Evolutionary conservation across 768 basidiomycete genomes (phyloP).

Genomic region (Mycena latifolia): DNA sequence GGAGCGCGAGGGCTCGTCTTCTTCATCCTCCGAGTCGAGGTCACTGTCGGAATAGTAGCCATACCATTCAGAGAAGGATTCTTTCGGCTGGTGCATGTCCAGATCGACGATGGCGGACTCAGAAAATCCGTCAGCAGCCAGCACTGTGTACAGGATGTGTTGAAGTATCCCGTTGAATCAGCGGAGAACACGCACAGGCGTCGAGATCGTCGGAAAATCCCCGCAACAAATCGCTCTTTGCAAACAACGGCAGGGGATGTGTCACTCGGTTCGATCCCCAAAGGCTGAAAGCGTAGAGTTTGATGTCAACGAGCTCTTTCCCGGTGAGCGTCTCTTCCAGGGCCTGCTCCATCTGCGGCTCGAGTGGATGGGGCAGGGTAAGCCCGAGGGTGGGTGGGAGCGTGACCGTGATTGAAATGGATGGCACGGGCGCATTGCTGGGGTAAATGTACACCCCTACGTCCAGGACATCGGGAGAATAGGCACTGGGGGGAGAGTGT

Average conservation of each 20-base stretch:
- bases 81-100: background rate
- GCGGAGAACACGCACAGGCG: background rate
- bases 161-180: background rate
- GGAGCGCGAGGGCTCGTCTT: too few species aligned
- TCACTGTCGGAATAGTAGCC: slow-evolving; percentile 27
- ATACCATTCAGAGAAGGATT: background rate
- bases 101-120: slow-evolving; percentile 18
- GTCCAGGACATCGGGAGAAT: background rate
- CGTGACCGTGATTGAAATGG: slow-evolving; percentile 7
- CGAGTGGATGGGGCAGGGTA: too few species aligned
- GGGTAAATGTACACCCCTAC: slow-evolving; percentile 15
- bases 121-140: background rate
- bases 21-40: slow-evolving; percentile 15
- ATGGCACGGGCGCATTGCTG: background rate
- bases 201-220: slow-evolving; percentile 34
- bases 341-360: too few species aligned
- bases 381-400: too few species aligned
- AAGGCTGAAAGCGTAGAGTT: slow-evolving; percentile 38
- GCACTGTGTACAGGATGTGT: background rate
- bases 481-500: background rate
- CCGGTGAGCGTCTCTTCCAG: too few species aligned
- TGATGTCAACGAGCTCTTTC: slow-evolving; percentile 32
- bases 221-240: slow-evolving; percentile 32
- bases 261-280: slow-evolving; percentile 15
- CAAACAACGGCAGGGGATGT: slow-evolving; percentile 35